phyloP scores from a whole-genome alignment of 2,329 filamentous ascomycete genomes.

The Paramyrothecium roridum region DNA sequence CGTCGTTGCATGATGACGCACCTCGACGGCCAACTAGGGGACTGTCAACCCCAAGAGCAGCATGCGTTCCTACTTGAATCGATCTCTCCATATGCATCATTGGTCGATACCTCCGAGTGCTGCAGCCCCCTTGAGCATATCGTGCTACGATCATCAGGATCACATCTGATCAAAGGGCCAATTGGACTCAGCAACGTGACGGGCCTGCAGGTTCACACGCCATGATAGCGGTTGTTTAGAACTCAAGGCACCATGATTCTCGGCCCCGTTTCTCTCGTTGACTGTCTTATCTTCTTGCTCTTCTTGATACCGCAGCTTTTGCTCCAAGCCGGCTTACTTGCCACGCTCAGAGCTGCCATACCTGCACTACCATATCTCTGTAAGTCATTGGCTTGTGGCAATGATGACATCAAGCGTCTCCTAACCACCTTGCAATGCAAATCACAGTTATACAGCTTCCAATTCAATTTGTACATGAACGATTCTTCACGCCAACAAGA shows the following conservation, averaged over 20 bases:
- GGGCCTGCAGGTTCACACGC: too few relatives aligned
- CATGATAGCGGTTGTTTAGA: too few relatives aligned
- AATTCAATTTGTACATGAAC: slow-evolving; percentile 24
- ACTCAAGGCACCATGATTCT: slow-evolving; percentile 59
- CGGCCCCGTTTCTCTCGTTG: slow-evolving; percentile 69
- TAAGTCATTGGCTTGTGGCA: slow-evolving; percentile 30
- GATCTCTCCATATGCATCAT: neutral
- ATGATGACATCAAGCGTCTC: too few relatives aligned
- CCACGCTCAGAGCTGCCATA: slow-evolving; percentile 55
- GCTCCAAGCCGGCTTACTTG: slow-evolving; percentile 60
- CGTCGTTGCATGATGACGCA: neutral
- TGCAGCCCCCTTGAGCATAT: too few relatives aligned
- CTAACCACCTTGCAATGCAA: too few relatives aligned
- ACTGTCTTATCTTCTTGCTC: slow-evolving; percentile 70
- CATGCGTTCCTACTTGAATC: too few relatives aligned
- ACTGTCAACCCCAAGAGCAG: neutral
- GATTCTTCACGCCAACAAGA: slow-evolving; percentile 21
- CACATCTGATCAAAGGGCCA: too few relatives aligned
- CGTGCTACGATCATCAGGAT: too few relatives aligned
- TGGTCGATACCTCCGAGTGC: neutral
- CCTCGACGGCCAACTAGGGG: neutral
- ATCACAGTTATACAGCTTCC: slow-evolving; percentile 22
- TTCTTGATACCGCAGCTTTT: slow-evolving; percentile 72
- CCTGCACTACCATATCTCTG: slow-evolving; percentile 67
- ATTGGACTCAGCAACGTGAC: too few relatives aligned